Base-by-base conservation (phyloP, 1,284 basidiomycete genomes). In the Coniferiporia sulphurascens region DNA sequence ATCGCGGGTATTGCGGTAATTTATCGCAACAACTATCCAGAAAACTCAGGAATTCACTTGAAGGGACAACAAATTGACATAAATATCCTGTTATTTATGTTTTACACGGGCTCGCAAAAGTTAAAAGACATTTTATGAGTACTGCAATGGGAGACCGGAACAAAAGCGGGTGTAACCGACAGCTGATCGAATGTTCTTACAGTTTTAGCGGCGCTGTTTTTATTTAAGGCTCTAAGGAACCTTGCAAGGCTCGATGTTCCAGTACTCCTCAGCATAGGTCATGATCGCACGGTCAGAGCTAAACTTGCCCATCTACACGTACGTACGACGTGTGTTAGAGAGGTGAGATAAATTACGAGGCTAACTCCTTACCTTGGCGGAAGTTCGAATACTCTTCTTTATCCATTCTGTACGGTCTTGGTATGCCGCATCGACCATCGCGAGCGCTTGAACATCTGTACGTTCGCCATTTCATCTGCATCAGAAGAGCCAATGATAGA, bases 271-370 rank as follows among this genome's bases (percentile, higher is more conserved):
- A 1, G 92, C 93, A 66, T 95, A 95, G 71, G 93, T 90, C 66
- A 86, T 84, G 68, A 95, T 94, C 2, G 91, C 91, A 58, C 94
- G 83, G 71, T 96, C 94, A 46, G 90, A 92, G 71, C 91, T 92
- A 78, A 96, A 96, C 71, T 94, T 93, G 72, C 93, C 93, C 93
- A 95, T 96, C 84, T 91, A 70, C 64, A 69, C 48, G 27, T 10
- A 44, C 45, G 22, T 22, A 32, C 4, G 38, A 13, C 15, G 17
- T 17, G 10, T 35, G 32, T 6, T 44, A 10, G 35, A 19, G 21
- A 48, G n/a, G 15, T 15, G 48, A 44, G 1, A 27, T 9, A 6
- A 34, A 22, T 13, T 17, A 48, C 17, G 36, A 60, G 50, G 9
- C 19, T 44, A 22, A 10, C 4, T 58, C 66, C 74, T 32, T 56